phyloP scores from a whole-genome alignment of 768 basidiomycete genomes.

The Lentinula raphanica region DNA sequence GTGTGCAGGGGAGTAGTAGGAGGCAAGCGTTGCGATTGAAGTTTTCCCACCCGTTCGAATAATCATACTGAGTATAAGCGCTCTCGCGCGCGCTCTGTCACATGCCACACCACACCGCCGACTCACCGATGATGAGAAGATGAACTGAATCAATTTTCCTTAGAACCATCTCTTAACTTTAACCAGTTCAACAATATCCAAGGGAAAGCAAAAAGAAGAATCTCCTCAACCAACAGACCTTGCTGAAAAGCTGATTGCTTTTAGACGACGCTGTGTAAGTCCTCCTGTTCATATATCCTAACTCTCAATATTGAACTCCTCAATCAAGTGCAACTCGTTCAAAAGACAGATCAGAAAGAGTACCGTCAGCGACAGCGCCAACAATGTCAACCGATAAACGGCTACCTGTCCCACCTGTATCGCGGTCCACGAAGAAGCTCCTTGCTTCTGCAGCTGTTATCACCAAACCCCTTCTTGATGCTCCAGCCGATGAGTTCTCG shows the following conservation, averaged over 20 bases:
- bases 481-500: slow-evolving; percentile 70
- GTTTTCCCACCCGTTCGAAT: no score
- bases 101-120: no score
- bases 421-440: slow-evolving; percentile 24
- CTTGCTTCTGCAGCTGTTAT: slow-evolving; percentile 29
- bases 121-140: no score
- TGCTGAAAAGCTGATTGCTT: slow-evolving; percentile 60
- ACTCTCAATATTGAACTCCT: slow-evolving; percentile 8
- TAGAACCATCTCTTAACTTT: not conserved
- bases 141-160: not conserved
- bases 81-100: no score
- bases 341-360: slow-evolving; percentile 42
- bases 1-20: no score
- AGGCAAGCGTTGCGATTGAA: no score
- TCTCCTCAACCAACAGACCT: slow-evolving; percentile 39
- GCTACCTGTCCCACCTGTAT: slow-evolving; percentile 20
- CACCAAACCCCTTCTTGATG: slow-evolving; percentile 31
- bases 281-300: not conserved
- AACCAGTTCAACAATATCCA: slow-evolving; percentile 15
- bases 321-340: slow-evolving; percentile 38
- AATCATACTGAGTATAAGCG: no score
- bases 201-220: slow-evolving; percentile 28
- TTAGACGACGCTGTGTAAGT: slow-evolving; percentile 63
- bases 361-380: slow-evolving; percentile 16
- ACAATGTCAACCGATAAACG: slow-evolving; percentile 19